Percentiles rank a stretch among this genome's conserved stretches.
These are phyloP conservation scores for Nectriaceae sp. DNA, from an alignment of 2,329 filamentous ascomycete genomes.

Conservation along the genomic window DNA sequence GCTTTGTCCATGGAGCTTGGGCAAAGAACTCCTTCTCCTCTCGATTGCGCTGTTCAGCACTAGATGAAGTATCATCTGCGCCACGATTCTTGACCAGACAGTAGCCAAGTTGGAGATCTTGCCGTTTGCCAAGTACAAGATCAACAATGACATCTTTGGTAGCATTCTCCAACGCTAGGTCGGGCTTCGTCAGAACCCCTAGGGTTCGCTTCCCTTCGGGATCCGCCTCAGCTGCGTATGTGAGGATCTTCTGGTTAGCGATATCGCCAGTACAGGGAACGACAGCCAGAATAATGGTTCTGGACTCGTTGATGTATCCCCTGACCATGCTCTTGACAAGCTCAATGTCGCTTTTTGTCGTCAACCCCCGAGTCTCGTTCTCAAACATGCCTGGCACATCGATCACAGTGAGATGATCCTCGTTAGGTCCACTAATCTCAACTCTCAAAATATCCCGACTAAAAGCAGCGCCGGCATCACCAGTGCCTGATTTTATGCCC, in stretches of 20 bases:
- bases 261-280: conserved; percentile 42
- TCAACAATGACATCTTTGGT: conserved; percentile 42
- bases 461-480: conserved; percentile 34
- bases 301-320: conserved; percentile 44
- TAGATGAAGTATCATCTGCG: conserved; percentile 40
- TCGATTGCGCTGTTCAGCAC: conserved; percentile 30
- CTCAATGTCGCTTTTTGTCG: conserved; percentile 45
- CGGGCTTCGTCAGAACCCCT: conserved; percentile 60
- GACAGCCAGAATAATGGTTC: conserved; percentile 54
- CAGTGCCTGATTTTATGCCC: conserved; percentile 38
- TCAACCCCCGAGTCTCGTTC: conserved; percentile 35
- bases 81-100: conserved; percentile 51
- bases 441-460: conserved; percentile 46
- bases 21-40: conserved; percentile 42
- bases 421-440: conserved; percentile 46
- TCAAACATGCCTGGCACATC: conserved; percentile 57
- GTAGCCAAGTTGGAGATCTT: conserved; percentile 48
- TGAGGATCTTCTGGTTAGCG: conserved; percentile 43
- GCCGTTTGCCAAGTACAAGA: conserved; percentile 42
- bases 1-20: conserved; percentile 35
- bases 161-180: conserved; percentile 48
- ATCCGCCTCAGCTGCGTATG: conserved; percentile 39
- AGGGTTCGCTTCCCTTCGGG: conserved; percentile 43
- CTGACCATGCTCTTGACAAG: conserved; percentile 51
- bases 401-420: conserved; percentile 52